Conservation (phyloP, 768 basidiomycete species). For the Serpula lacrymans region DNA sequence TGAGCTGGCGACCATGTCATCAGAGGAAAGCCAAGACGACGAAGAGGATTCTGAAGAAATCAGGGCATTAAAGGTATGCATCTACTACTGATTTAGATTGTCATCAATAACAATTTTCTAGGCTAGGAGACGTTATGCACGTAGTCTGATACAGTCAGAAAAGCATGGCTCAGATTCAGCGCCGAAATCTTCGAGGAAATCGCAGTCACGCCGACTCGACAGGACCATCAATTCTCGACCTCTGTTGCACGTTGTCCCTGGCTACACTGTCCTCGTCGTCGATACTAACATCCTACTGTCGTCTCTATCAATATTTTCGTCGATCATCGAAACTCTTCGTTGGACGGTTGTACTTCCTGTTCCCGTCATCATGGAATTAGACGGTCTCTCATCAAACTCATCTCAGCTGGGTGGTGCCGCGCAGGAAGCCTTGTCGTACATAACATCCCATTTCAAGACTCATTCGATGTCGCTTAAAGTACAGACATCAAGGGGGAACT, state of each 20-base stretch:
- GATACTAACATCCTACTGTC: conserved; percentile 95
- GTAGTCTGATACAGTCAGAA: conserved; percentile 56
- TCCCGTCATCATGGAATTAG: conserved; percentile 95
- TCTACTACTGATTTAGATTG: conserved; percentile 4
- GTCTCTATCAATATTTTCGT: conserved; percentile 67
- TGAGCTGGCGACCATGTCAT: conserved; percentile 43
- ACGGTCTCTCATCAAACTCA: conserved; percentile 73
- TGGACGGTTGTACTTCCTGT: conserved; percentile 94
- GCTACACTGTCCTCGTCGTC: conserved; percentile 87
- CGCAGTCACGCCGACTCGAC: conserved; percentile 24
- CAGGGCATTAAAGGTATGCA: conserved; percentile 71
- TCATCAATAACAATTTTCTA: conserved; percentile 24
- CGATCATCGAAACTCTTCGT: conserved; percentile 70
- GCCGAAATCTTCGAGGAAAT: conserved; percentile 23
- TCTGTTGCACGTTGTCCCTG: conserved; percentile 61
- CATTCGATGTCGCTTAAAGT: conserved; percentile 83
- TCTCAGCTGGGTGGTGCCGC: conserved; percentile 74
- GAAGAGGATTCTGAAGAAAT: conserved; percentile 71
- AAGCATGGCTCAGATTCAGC: conserved; percentile 26
- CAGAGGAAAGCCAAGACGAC: conserved; percentile 47
- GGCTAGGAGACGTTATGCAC: conserved; percentile 75
- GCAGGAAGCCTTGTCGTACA: conserved; percentile 65
- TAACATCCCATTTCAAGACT: conserved; percentile 71
- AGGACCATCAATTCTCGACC: conserved; percentile 33
- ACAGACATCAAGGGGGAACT: conserved; percentile 94